These are phyloP conservation scores for Aureobasidium sp. DNA, from an alignment of 2,329 filamentous ascomycete species.

Conservation along the genomic window DNA sequence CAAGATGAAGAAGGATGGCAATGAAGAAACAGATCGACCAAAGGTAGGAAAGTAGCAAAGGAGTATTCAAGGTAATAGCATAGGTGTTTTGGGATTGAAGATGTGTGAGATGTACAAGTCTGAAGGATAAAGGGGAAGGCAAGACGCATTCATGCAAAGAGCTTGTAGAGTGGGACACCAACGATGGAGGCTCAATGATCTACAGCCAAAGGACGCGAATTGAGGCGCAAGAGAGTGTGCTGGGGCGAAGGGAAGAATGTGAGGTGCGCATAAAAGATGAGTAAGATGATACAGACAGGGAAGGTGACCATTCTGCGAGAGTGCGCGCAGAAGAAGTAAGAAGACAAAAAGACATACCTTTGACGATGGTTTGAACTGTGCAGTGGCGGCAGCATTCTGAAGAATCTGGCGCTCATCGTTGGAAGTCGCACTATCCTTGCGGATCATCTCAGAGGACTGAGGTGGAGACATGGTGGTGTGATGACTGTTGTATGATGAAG, in stretches of 20 bases:
- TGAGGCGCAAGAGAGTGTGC: not conserved
- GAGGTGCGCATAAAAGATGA: not conserved
- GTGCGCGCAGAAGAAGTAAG: not conserved
- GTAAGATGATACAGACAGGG: not conserved
- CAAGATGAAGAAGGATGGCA: not conserved
- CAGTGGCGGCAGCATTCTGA: not conserved
- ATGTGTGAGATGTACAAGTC: not conserved
- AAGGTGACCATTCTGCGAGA: not conserved
- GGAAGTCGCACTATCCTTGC: not conserved
- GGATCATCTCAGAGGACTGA: not conserved
- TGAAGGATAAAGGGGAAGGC: not conserved
- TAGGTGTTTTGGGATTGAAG: not conserved
- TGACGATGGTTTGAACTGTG: not conserved
- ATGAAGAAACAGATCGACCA: too few relatives aligned
- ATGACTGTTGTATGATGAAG: not conserved
- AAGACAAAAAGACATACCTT: constrained; percentile 5
- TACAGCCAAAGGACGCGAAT: not conserved
- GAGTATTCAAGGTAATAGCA: not conserved
- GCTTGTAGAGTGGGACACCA: not conserved
- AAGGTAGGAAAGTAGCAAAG: not conserved
- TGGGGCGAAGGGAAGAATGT: too few relatives aligned
- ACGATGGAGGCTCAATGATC: not conserved
- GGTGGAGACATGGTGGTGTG: not conserved
- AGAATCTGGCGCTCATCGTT: not conserved
- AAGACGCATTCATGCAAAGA: not conserved